A percentile compares a stretch with the other conserved stretches of the same genome.
Evolutionary conservation across 331 rosid species (phyloP).

Genomic region (Ulmus americana): DNA sequence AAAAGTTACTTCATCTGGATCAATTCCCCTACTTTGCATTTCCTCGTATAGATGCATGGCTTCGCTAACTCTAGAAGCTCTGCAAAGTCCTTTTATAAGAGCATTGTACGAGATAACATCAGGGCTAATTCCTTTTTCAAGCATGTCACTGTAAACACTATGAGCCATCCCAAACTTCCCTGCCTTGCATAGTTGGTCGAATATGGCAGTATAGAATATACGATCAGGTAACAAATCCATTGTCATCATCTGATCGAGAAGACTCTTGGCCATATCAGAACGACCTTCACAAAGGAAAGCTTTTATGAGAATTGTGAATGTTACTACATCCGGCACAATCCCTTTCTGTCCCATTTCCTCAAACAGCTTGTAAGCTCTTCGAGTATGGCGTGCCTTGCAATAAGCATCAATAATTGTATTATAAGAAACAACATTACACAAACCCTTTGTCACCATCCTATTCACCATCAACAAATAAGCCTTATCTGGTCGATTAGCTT

Average conservation of each 20-base stretch:
- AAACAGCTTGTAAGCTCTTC: constrained; percentile 63
- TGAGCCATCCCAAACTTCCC: constrained; percentile 54
- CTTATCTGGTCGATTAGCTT: constrained; percentile 48
- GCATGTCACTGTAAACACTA: constrained; percentile 59
- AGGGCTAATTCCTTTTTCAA: constrained; percentile 56
- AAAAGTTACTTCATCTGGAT: constrained; percentile 75
- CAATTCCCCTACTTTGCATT: constrained; percentile 55
- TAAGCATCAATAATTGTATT: constrained; percentile 63
- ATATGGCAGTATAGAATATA: constrained; percentile 53
- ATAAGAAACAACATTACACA: constrained; percentile 73
- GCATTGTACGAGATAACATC: constrained; percentile 84
- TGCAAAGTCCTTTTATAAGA: constrained; percentile 76
- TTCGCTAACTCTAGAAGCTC: constrained; percentile 50
- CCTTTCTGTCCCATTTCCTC: constrained; percentile 72
- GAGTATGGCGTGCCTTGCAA: constrained; percentile 43
- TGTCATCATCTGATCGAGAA: constrained; percentile 58
- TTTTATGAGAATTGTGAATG: constrained; percentile 66
- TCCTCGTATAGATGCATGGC: constrained; percentile 67
- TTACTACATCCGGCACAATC: constrained; percentile 63
- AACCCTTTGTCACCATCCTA: constrained; percentile 54
- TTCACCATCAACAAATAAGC: constrained; percentile 60
- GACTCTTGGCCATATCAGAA: constrained; percentile 50
- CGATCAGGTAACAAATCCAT: constrained; percentile 58
- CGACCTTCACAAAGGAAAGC: constrained; percentile 62
- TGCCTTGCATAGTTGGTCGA: constrained; percentile 62